Conservation (phyloP, 2,329 filamentous ascomycete species). For the Fusarium solani-melongenae region DNA sequence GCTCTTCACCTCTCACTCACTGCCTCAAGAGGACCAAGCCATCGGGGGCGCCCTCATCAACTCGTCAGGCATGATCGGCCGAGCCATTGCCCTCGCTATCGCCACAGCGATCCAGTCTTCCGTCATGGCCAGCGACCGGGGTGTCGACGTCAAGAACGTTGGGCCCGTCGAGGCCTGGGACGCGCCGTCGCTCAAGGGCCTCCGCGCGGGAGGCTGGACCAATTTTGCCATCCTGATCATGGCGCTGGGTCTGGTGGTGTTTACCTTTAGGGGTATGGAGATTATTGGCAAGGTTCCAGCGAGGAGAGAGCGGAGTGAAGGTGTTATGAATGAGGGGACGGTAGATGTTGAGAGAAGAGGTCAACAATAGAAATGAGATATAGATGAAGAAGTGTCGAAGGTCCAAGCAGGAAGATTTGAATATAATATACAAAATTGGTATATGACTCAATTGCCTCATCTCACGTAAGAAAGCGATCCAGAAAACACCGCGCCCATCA, state of each 20-base stretch:
- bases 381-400: not conserved
- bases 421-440: not conserved
- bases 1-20: constrained; percentile 71
- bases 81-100: constrained; percentile 73
- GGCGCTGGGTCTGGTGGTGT: constrained; percentile 56
- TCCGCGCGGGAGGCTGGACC: constrained; percentile 64
- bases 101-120: constrained; percentile 73
- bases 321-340: constrained; percentile 35
- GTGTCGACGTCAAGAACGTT: constrained; percentile 55
- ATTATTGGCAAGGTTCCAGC: constrained; percentile 58
- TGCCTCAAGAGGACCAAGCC: constrained; percentile 73
- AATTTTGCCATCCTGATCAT: constrained; percentile 60
- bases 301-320: constrained; percentile 30
- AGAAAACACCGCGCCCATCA: not conserved
- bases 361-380: not conserved
- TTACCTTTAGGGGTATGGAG: constrained; percentile 63
- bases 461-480: not conserved
- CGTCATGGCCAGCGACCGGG: constrained; percentile 63
- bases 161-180: constrained; percentile 59
- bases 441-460: not conserved
- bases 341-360: constrained; percentile 31
- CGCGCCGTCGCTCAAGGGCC: constrained; percentile 56
- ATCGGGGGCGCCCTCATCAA: constrained; percentile 76
- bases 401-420: not conserved
- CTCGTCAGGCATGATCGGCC: constrained; percentile 71